A percentile compares a stretch with the other conserved stretches of the same genome.
These are phyloP conservation scores for Acorus calamus DNA, from an alignment of 106 monocot species.

Conservation along the genomic window DNA sequence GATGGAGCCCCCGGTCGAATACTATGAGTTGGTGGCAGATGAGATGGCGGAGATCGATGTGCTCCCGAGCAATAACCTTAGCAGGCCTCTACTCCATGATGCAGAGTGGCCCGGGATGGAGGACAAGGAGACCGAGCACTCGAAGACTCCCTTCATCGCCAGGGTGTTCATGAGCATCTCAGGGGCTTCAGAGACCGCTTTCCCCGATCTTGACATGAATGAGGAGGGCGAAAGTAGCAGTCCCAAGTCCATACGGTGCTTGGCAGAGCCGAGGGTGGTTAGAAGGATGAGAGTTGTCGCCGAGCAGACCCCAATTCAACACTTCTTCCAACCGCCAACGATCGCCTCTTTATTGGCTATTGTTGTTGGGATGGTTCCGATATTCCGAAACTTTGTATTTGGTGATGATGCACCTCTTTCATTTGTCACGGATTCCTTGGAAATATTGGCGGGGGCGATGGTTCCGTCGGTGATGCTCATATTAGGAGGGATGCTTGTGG, in stretches of 20 bases:
- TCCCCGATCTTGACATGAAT: constrained; percentile 48
- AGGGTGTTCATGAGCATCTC: constrained; percentile 54
- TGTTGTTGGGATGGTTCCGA: constrained; percentile 65
- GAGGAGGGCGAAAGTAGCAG: constrained; percentile 35
- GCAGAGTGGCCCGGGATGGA: constrained; percentile 74
- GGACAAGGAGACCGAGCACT: constrained; percentile 48
- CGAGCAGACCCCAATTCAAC: constrained; percentile 76
- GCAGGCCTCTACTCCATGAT: constrained; percentile 51
- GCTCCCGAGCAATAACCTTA: constrained; percentile 16
- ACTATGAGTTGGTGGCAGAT: constrained; percentile 54
- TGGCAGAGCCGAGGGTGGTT: constrained; percentile 82
- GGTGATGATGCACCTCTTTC: constrained; percentile 66
- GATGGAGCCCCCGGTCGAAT: constrained; percentile 89
- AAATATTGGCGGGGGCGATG: constrained; percentile 75
- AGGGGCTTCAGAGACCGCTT: constrained; percentile 36
- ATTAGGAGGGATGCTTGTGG: constrained; percentile 83
- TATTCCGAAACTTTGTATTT: constrained; percentile 56
- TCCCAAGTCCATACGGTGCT: constrained; percentile 71
- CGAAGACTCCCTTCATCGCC: constrained; percentile 65
- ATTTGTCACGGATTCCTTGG: constrained; percentile 85
- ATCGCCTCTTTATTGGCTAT: constrained; percentile 85
- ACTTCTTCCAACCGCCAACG: constrained; percentile 90
- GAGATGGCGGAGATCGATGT: constrained; percentile 23
- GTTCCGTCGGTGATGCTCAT: constrained; percentile 93
- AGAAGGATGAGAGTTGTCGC: constrained; percentile 77